phyloP scores from a whole-genome alignment of 2,329 filamentous ascomycete genomes.

The Aspergillus fructus region DNA sequence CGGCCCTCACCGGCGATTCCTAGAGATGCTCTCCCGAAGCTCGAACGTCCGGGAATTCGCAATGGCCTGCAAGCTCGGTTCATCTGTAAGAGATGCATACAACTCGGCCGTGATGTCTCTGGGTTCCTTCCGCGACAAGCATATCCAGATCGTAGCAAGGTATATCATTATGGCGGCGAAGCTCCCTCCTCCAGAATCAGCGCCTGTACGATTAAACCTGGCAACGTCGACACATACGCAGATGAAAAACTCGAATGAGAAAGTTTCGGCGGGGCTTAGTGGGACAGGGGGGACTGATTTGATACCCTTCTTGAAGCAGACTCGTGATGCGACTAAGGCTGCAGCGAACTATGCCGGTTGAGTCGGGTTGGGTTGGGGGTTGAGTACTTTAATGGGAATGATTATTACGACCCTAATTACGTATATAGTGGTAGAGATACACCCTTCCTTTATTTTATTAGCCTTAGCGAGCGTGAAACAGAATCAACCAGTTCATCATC shows the following conservation, averaged over 20 bases:
- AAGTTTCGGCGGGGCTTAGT: constrained; percentile 39
- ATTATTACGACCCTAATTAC: neutral
- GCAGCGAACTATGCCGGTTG: constrained; percentile 32
- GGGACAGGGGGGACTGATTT: constrained; percentile 55
- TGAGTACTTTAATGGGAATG: neutral
- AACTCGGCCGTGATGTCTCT: constrained; percentile 48
- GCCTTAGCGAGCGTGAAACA: neutral
- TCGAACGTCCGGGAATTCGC: constrained; percentile 50
- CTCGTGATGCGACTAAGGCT: constrained; percentile 51
- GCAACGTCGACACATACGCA: constrained; percentile 46
- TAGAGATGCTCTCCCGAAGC: constrained; percentile 46
- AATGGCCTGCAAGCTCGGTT: constrained; percentile 31
- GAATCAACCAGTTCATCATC: neutral
- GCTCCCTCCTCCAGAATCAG: constrained; percentile 15
- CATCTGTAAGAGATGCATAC: constrained; percentile 43
- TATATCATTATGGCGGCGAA: constrained; percentile 52
- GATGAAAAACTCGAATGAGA: constrained; percentile 28
- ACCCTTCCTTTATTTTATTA: neutral
- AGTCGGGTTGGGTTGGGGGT: neutral
- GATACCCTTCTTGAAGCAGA: constrained; percentile 54
- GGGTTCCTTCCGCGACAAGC: constrained; percentile 50
- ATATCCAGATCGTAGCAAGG: constrained; percentile 54
- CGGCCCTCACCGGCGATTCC: constrained; percentile 51
- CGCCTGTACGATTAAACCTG: constrained; percentile 36
- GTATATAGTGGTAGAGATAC: neutral